Base-by-base conservation (phyloP, 169 alveolate species). In the Eimeria zaria region DNA sequence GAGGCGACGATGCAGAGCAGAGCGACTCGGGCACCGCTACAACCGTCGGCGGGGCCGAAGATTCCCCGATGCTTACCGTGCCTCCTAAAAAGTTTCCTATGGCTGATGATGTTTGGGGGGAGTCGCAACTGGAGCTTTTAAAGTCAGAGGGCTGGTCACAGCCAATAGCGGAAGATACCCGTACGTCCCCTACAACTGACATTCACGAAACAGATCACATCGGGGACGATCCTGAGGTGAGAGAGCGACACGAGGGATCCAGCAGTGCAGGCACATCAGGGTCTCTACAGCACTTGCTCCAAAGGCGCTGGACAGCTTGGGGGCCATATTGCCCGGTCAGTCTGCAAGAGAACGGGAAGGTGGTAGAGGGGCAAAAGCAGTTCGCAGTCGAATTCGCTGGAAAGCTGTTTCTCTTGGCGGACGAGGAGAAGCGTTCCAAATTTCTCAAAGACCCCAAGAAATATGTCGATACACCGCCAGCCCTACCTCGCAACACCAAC, bases 261-360 rank as follows among this genome's bases (percentile, higher is more conserved):
- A n/a, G 36, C 51, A 22, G 46, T 41, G 14, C 78, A 9, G 93
- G 14, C n/a, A 11, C 44, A 30, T 11, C 80, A 24, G 48, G 48
- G 12, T 24, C 24, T 22, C 7, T 85, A 24, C 18, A 62, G 20
- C 81, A 85, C 14, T 60, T 85, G 48, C 93, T 85, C 30, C 81
- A 85, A 27, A n/a, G 93, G 33, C 78, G 93, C 14, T 85, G 93
- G 93, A 85, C 93, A 2, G 76, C 93, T 12, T 85, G 93, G 93
- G 93, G 93, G 30, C 81, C 60, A 9, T 85, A 41, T 24, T 85
- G 93, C 93, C 93, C 93, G 69, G 93, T 85, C n/a, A 85, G 67
- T 30, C 22, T 85, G 48, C 48, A 60, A 33, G 93, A 85, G 93
- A 73, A 85, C 22, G 93, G 81, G 36, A 85, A 85, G 22, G 64